A percentile compares a stretch with the other conserved stretches of the same genome.
These are phyloP conservation scores for Pichia cabralensis DNA, from an alignment of 805 yeast species.

Conservation along the genomic window DNA sequence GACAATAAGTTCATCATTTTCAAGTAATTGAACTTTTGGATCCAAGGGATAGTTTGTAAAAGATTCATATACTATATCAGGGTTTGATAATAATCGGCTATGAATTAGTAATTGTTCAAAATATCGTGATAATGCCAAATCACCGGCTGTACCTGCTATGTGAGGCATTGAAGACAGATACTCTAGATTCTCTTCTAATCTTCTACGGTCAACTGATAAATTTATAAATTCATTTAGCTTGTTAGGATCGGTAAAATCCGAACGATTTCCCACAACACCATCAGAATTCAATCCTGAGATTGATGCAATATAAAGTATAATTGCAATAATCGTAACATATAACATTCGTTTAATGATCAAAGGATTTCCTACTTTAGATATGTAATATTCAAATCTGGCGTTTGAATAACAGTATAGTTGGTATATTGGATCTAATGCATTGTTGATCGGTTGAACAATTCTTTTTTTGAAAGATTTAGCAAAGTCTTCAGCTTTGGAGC, in stretches of 20 bases:
- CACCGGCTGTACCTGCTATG: conserved; percentile 82
- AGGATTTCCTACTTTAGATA: conserved; percentile 76
- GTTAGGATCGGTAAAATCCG: conserved; percentile 55
- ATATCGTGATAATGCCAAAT: conserved; percentile 58
- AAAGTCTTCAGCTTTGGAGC: conserved; percentile 30
- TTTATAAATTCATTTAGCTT: conserved; percentile 40
- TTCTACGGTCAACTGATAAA: conserved; percentile 41
- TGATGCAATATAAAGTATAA: conserved; percentile 46
- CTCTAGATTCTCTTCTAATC: conserved; percentile 57
- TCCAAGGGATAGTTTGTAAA: conserved; percentile 54
- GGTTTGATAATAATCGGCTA: conserved; percentile 44
- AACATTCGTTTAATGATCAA: conserved; percentile 67
- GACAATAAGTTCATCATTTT: conserved; percentile 13
- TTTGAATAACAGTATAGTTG: conserved; percentile 34
- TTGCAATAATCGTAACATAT: conserved; percentile 58
- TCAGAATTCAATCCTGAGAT: conserved; percentile 45
- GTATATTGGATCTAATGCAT: conserved; percentile 41
- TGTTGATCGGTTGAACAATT: conserved; percentile 34
- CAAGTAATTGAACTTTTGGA: conserved; percentile 22
- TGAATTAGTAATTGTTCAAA: conserved; percentile 48
- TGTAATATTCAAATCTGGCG: conserved; percentile 41
- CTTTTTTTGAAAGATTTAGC: conserved; percentile 27
- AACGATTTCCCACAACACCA: conserved; percentile 30
- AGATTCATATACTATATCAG: conserved; percentile 40
- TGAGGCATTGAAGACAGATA: conserved; percentile 78